A percentile compares a stretch with the other conserved stretches of the same genome.
Evolutionary conservation across 1,139 yeast genomes (phyloP).

Genomic region (Yamadazyma siamensis): DNA sequence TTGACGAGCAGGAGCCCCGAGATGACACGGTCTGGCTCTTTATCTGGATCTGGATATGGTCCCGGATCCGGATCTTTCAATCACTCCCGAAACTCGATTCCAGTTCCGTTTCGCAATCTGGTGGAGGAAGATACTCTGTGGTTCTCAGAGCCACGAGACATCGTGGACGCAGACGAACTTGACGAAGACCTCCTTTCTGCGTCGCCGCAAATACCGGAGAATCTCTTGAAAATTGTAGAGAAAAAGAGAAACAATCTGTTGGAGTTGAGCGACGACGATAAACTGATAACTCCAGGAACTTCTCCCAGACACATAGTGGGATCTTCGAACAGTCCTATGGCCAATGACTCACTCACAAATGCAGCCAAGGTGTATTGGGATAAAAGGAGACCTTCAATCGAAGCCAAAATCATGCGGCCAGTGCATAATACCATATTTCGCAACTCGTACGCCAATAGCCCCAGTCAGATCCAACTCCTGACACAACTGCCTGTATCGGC

Average conservation of each 20-base stretch:
- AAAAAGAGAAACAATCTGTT: conserved; percentile 27
- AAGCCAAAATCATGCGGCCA: conserved; percentile 22
- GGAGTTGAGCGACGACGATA: conserved; percentile 18
- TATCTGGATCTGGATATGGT: no score
- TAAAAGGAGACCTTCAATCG: conserved; percentile 35
- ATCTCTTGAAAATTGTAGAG: conserved; percentile 57
- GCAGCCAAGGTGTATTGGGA: conserved; percentile 22
- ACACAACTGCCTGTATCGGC: conserved; percentile 17
- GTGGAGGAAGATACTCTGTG: conserved; percentile 16
- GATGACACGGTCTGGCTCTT: conserved; percentile 11
- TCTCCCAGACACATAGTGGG: conserved; percentile 23
- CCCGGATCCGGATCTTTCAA: not conserved
- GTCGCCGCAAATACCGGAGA: conserved; percentile 67
- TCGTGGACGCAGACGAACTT: conserved; percentile 41
- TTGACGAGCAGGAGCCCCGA: conserved; percentile 13
- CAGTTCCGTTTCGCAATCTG: conserved; percentile 12
- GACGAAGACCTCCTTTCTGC: conserved; percentile 55
- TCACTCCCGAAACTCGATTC: not conserved
- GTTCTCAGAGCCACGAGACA: no score
- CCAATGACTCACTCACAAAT: conserved; percentile 18
- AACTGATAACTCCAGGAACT: conserved; percentile 28
- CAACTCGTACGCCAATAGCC: conserved; percentile 14
- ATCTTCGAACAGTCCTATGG: conserved; percentile 5
- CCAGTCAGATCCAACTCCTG: no score
- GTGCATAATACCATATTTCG: conserved; percentile 26